Evolutionary conservation across 169 alveolate species (phyloP), one percentile per base, ranked within the genome.

Genomic region (Fabrea salina): DNA sequence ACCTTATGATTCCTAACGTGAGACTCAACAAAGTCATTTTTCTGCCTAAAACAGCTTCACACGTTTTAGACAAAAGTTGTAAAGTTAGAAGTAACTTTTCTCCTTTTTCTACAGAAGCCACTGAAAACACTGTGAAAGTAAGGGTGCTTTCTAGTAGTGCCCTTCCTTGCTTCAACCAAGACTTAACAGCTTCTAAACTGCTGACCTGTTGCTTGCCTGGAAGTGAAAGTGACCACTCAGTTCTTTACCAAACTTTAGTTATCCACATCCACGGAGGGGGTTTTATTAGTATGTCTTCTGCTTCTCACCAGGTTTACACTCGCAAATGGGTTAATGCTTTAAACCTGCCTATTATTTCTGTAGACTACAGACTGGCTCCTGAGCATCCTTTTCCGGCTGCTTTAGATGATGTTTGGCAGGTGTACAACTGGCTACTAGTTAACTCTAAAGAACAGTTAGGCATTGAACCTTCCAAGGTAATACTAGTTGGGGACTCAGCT

Each of bases 201-300:
- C 54, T 33, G 1, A 16, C 11, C n/a, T 7, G n/a, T 27, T 51
- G 19, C 35, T 56, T 56, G 53, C 32, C 59, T 56, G 67, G 37
- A 19, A 50, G 71, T 8, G 8, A 13, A 19, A 16, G 57, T 22
- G 56, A 35, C 6, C 8, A 35, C 3, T 1, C 51, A 39, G 13
- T 7, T 39, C 37, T 16, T 6, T 50, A 3, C 22, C 35, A 39
- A 25, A 40, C 49, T 4, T 37, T 40, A 64, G 59, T 87, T 50
- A 80, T 92, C 35, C 95, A 91, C 83, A 86, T 92, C 22, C 96
- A 92, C 83, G 97, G 97, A 50, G 97, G 97, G 4, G 97, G 97
- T 3, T 94, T 94, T 57, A 89, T 94, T 8, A 89, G 95, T 2
- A 90, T 87, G 94, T 80, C 93, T 16, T 86, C 95, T 25, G 82